phyloP scores from a whole-genome alignment of 768 basidiomycete genomes.

The Crassisporium funariophilum region DNA sequence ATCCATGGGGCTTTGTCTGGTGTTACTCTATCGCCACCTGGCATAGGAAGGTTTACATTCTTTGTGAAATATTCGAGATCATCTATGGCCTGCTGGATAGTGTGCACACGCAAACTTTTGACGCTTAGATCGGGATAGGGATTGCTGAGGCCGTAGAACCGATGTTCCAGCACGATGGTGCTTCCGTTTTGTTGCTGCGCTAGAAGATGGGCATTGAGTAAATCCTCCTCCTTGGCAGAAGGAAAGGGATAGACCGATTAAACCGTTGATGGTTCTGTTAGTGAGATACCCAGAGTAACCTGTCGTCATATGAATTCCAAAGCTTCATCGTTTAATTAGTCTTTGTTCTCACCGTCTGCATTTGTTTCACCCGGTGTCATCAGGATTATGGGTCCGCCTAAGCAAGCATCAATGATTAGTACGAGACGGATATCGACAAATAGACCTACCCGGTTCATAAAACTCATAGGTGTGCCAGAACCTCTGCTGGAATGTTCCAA shows the following conservation, averaged over 20 bases:
- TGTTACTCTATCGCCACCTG: conserved; percentile 60
- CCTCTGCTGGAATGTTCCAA: conserved; percentile 78
- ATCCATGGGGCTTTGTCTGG: conserved; percentile 57
- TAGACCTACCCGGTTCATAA: conserved; percentile 50
- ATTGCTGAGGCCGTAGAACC: conserved; percentile 78
- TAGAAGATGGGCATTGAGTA: conserved; percentile 9
- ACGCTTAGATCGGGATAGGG: conserved; percentile 62
- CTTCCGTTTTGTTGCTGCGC: conserved; percentile 68
- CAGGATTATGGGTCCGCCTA: conserved; percentile 63
- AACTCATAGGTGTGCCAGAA: conserved; percentile 73
- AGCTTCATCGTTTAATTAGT: background rate
- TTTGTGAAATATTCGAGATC: conserved; percentile 72
- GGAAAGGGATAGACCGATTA: conserved; percentile 44
- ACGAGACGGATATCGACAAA: conserved; percentile 1
- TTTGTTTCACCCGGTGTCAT: conserved; percentile 69
- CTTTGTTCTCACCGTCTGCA: conserved; percentile 43
- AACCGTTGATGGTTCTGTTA: conserved; percentile 63
- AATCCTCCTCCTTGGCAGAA: too few species aligned
- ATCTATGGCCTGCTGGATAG: conserved; percentile 74
- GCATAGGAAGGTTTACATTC: conserved; percentile 68
- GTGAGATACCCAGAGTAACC: conserved; percentile 60
- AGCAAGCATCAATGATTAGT: conserved; percentile 1
- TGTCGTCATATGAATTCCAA: conserved; percentile 16
- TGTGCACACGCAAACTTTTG: conserved; percentile 59
- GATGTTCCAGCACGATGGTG: conserved; percentile 67